Evolutionary conservation across 208 protist genomes (phyloP).

Genomic region (Trypanosoma theileri): DNA sequence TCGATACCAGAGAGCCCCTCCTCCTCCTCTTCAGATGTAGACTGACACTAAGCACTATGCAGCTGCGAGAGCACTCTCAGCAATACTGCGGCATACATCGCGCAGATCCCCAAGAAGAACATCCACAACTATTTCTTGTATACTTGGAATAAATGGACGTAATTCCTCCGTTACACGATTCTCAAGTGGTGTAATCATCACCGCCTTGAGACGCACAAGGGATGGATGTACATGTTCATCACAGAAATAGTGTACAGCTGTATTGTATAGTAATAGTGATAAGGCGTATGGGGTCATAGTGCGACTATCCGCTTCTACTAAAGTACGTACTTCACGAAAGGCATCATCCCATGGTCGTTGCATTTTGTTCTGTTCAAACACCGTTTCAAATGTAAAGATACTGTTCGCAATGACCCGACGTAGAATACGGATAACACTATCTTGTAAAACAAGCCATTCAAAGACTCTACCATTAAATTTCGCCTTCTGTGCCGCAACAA

Average conservation of each 20-base stretch:
- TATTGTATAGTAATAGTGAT: conserved; percentile 7
- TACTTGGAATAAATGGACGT: conserved; percentile 6
- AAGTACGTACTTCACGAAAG: conserved; percentile 13
- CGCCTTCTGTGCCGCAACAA: conserved; percentile 8
- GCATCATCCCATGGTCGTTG: conserved; percentile 24
- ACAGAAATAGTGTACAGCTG: conserved; percentile 13
- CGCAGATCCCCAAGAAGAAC: conserved; percentile 3
- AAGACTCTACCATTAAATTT: conserved; percentile 15
- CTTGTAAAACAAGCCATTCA: conserved; percentile 16
- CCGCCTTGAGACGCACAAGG: background rate
- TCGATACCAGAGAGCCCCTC: too few relatives aligned
- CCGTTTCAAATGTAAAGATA: conserved; percentile 26
- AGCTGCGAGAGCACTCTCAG: background rate
- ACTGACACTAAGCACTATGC: too few relatives aligned
- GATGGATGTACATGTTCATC: conserved; percentile 15
- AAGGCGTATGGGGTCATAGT: conserved; percentile 2
- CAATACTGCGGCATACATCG: conserved; percentile 6
- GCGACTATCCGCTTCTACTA: conserved; percentile 13
- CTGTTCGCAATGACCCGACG: conserved; percentile 16
- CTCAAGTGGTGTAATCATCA: conserved; percentile 20
- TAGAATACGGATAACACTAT: conserved; percentile 1
- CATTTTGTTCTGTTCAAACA: conserved; percentile 26
- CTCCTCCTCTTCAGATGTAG: too few relatives aligned
- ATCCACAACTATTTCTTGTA: conserved; percentile 21
- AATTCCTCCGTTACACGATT: conserved; percentile 11